Evolutionary conservation across 2,329 filamentous ascomycete species (phyloP).

Genomic region (Plectosphaerella sp.): DNA sequence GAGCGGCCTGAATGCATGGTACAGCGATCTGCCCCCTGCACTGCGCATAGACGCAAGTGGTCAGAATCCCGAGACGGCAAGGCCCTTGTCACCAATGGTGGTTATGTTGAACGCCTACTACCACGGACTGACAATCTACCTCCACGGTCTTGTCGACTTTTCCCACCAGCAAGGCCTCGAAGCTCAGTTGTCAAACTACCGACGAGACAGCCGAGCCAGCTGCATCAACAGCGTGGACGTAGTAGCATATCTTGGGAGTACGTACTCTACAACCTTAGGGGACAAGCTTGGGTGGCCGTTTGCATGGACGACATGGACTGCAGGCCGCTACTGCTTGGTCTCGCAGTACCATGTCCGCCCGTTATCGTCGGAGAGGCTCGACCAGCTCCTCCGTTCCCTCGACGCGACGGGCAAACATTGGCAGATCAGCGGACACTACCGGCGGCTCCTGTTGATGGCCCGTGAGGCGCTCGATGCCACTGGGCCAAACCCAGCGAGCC

Average conservation of each 20-base stretch:
- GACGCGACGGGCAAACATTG: too few species aligned
- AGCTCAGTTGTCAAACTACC: background rate
- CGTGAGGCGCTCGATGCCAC: background rate
- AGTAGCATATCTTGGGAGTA: background rate
- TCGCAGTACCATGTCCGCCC: background rate
- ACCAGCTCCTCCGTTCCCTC: background rate
- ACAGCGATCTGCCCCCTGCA: background rate
- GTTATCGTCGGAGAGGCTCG: background rate
- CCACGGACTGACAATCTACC: slow-evolving; percentile 3
- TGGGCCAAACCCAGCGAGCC: background rate
- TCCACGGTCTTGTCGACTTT: slow-evolving; percentile 3
- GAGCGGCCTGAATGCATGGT: background rate
- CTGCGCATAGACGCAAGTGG: background rate
- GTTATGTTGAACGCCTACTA: slow-evolving; percentile 6
- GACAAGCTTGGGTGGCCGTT: slow-evolving; percentile 2
- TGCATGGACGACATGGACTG: slow-evolving; percentile 4
- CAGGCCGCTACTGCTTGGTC: background rate
- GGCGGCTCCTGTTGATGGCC: background rate
- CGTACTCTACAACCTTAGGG: background rate
- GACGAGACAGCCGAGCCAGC: background rate
- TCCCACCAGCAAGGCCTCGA: background rate
- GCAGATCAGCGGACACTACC: too few species aligned
- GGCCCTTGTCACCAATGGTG: background rate
- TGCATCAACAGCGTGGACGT: background rate
- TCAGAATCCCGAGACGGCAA: background rate